Evolutionary conservation across 2,329 filamentous ascomycete species (phyloP), one percentile per base, ranked within the genome.

Genomic region (Exutisphaerella laricina): DNA sequence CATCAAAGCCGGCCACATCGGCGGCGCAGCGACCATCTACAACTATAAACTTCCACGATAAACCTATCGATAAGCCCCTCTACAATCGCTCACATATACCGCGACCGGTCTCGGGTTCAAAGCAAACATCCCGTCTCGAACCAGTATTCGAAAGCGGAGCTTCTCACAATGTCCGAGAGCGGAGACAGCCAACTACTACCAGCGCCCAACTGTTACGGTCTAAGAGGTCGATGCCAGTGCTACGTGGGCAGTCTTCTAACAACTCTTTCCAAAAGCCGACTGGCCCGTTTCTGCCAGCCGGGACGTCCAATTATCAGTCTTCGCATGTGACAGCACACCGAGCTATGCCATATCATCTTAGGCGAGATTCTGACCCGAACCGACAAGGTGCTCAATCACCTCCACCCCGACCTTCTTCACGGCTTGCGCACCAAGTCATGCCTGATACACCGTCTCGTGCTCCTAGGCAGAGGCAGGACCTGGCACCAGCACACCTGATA

Each of bases 101-200:
- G 26, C 79, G 88, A 39, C 84, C 89, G 25, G 73, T 83, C 42
- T 78, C 82, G 4, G 58, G 66, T 12, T 62, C 57, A 14, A 68
- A 68, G 40, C 64, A 66, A 13, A 45, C 51, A 9, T 85, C 85
- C 8, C 82, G 84, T 13, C 74, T 97, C n/a, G 90, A 94, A 60
- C 88, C 90, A 16, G 88, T 97, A 4, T 94, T 88, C 28, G 90
- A 97, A 67, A 88, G 82, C 52, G 88, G 88, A 38, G 87, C 82
- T 3, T 79, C 85, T 75, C 79, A 51, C 78, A 79, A 66, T 68
- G 84, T 52, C 69, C 79, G 42, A 74, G 79, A 41, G 73, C 77
- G 46, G 21, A 65, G 66, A 39, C 73, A 78, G 49, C 69, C 70
- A 9, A 74, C 71, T 12, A 73, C 73, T 2, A 73, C 73, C 9